Conservation (phyloP, 495 filamentous ascomycete genomes). For the Penicillium malachiteum region DNA sequence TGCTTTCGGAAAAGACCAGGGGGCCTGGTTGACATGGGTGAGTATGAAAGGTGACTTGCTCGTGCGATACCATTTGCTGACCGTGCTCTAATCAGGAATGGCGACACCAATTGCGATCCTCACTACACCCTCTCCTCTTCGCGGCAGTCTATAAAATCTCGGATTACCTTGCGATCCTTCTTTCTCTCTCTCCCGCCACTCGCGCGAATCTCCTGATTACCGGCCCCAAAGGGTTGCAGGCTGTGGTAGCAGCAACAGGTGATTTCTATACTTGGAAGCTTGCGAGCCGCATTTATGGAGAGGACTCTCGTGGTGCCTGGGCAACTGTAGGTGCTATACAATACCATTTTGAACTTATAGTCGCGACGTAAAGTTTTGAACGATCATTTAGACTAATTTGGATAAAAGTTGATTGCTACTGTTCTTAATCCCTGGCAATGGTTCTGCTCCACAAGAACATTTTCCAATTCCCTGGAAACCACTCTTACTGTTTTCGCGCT, state of each 20-base stretch:
- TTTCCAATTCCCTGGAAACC: conserved; percentile 93
- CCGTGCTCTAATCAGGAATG: conserved; percentile 69
- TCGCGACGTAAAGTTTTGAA: no score
- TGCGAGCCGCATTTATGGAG: conserved; percentile 69
- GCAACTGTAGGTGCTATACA: conserved; percentile 57
- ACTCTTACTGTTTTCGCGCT: conserved; percentile 79
- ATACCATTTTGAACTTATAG: no score
- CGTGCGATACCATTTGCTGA: not conserved
- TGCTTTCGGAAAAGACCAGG: conserved; percentile 73
- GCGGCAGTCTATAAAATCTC: conserved; percentile 69
- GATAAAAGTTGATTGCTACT: conserved; percentile 57
- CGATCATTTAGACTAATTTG: not conserved
- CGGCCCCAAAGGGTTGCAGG: conserved; percentile 75
- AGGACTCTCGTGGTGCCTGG: conserved; percentile 60
- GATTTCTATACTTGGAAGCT: conserved; percentile 92
- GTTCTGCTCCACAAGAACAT: conserved; percentile 89
- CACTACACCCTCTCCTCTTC: conserved; percentile 86
- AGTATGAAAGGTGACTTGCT: conserved; percentile 17
- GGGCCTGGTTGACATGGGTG: conserved; percentile 97
- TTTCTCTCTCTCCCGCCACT: conserved; percentile 46
- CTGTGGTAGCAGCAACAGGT: conserved; percentile 69
- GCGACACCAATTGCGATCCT: conserved; percentile 84
- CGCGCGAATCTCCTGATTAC: conserved; percentile 64
- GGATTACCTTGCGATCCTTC: conserved; percentile 49
- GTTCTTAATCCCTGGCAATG: conserved; percentile 91